Conservation (phyloP, 1,284 basidiomycete genomes). For the Cutaneotrichosporon cutaneum region DNA sequence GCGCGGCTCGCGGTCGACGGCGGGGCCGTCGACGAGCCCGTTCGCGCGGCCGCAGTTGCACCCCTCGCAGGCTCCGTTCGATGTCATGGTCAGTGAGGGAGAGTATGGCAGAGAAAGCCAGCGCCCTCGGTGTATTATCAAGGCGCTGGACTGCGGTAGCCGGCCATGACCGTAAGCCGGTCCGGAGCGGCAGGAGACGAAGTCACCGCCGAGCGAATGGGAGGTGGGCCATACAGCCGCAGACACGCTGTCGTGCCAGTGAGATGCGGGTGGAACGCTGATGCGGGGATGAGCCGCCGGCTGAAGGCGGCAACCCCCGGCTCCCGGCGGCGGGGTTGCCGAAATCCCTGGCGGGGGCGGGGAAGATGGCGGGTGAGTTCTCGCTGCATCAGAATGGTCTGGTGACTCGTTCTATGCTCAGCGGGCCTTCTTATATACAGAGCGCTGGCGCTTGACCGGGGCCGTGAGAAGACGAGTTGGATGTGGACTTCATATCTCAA, state of each 20-base stretch:
- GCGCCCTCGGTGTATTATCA: not conserved
- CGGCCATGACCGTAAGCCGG: not conserved
- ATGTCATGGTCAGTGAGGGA: conserved; percentile 10
- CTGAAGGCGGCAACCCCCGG: not conserved
- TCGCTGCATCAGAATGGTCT: too few relatives aligned
- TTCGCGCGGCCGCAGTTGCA: conserved; percentile 37
- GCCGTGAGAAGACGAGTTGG: too few relatives aligned
- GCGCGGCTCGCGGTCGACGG: conserved; percentile 26
- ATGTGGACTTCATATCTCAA: too few relatives aligned
- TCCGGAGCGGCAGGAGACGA: conserved; percentile 1
- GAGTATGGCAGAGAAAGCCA: not conserved
- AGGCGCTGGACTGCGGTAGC: not conserved
- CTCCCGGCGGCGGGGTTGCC: not conserved
- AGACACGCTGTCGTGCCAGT: not conserved
- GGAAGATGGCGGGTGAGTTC: too few relatives aligned
- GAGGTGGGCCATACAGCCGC: not conserved
- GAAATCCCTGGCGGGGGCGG: too few relatives aligned
- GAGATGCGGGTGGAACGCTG: not conserved
- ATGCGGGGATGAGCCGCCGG: not conserved
- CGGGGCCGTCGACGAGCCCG: conserved; percentile 11
- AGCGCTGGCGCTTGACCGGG: too few relatives aligned
- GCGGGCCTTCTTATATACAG: too few relatives aligned
- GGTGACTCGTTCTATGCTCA: too few relatives aligned
- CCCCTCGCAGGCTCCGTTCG: conserved; percentile 30
- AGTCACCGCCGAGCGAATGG: conserved; percentile 1